These are phyloP conservation scores for Zoysia matrella DNA, from an alignment of 202 grass and related monocot species.

Conservation along the genomic window DNA sequence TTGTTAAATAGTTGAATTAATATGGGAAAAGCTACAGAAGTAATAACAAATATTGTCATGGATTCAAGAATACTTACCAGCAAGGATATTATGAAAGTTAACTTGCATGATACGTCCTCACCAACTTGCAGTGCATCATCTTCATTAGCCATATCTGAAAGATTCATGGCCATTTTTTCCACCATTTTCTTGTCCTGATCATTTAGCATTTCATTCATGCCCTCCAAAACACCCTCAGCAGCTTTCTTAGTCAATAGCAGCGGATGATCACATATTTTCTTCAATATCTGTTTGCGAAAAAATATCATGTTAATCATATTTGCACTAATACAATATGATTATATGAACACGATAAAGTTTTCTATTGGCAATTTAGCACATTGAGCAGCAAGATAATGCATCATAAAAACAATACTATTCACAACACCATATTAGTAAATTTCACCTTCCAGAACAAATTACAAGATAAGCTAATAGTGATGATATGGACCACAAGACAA, in stretches of 20 bases:
- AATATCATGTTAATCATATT: background rate
- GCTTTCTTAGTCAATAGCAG: constrained; percentile 86
- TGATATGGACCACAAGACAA: background rate
- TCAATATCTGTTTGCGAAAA: constrained; percentile 72
- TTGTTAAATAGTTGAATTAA: constrained; percentile 38
- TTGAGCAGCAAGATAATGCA: background rate
- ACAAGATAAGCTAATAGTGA: constrained; percentile 13
- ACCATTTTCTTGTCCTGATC: constrained; percentile 70
- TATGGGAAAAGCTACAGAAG: constrained; percentile 28
- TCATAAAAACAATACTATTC: background rate
- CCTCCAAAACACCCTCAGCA: constrained; percentile 84
- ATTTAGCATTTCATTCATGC: constrained; percentile 80
- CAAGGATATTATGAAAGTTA: constrained; percentile 83
- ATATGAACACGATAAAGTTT: background rate
- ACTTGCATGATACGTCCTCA: constrained; percentile 82
- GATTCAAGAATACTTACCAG: constrained; percentile 59
- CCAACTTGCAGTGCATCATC: constrained; percentile 57
- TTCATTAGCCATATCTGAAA: constrained; percentile 74
- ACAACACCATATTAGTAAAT: background rate
- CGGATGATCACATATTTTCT: constrained; percentile 97
- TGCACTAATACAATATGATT: background rate
- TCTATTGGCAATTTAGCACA: background rate
- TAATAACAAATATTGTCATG: constrained; percentile 21
- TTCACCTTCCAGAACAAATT: background rate
- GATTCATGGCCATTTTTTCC: constrained; percentile 78